Percentiles rank a stretch among this genome's conserved stretches.
Conservation (phyloP, 2,329 filamentous ascomycete genomes). For the Pyrenophora seminiperda region DNA sequence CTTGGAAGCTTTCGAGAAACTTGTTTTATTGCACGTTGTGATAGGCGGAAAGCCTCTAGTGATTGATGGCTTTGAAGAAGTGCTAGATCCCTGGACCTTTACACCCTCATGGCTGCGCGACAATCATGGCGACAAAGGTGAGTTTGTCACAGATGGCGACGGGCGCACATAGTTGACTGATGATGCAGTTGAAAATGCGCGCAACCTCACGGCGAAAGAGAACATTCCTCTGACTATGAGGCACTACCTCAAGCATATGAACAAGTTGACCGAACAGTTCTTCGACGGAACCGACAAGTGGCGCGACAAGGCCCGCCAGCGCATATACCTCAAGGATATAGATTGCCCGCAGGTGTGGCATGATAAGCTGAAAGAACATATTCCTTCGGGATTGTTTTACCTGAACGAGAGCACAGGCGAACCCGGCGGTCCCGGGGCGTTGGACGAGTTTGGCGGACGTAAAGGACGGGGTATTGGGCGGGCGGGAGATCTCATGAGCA, state of each 20-base stretch:
- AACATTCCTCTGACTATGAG: slow-evolving; percentile 84
- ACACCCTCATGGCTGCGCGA: slow-evolving; percentile 78
- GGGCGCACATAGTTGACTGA: slow-evolving; percentile 32
- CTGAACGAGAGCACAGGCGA: slow-evolving; percentile 77
- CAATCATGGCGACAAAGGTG: slow-evolving; percentile 79
- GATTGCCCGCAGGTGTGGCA: slow-evolving; percentile 91
- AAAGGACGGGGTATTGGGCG: slow-evolving; percentile 66
- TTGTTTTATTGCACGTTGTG: slow-evolving; percentile 83
- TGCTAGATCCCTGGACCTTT: slow-evolving; percentile 78
- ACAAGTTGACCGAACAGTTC: slow-evolving; percentile 81
- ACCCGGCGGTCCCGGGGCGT: slow-evolving; percentile 60
- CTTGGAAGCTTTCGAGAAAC: slow-evolving; percentile 79
- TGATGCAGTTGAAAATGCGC: slow-evolving; percentile 74
- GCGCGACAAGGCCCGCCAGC: slow-evolving; percentile 77
- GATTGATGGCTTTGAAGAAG: slow-evolving; percentile 83
- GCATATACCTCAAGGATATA: slow-evolving; percentile 95
- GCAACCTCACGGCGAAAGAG: slow-evolving; percentile 74
- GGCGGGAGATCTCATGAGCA: slow-evolving; percentile 94
- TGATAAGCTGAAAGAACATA: slow-evolving; percentile 73
- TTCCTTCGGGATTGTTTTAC: slow-evolving; percentile 86
- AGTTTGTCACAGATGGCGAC: slow-evolving; percentile 35
- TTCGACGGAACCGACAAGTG: slow-evolving; percentile 70
- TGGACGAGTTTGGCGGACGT: slow-evolving; percentile 54
- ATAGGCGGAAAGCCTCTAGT: slow-evolving; percentile 85
- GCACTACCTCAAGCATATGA: slow-evolving; percentile 90